Evolutionary conservation across 2,329 filamentous ascomycete species (phyloP).

Genomic region (Lomentospora prolificans): DNA sequence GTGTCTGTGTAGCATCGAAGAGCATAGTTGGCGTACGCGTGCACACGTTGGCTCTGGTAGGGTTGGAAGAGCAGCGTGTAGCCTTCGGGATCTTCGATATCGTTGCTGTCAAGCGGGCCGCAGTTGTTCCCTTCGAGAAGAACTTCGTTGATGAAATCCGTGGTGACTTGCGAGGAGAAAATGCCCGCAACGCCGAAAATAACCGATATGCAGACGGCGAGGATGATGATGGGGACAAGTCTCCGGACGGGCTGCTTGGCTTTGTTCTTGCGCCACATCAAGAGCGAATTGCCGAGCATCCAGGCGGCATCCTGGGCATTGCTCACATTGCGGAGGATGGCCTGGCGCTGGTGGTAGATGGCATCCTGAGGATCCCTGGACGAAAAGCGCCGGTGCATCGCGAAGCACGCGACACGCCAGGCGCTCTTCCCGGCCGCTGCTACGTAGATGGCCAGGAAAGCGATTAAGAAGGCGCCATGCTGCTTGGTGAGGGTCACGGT

Average conservation of each 20-base stretch:
- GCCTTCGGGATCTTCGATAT: background rate
- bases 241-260: background rate
- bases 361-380: constrained; percentile 13
- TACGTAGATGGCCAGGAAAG: constrained; percentile 24
- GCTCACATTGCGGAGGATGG: constrained; percentile 14
- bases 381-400: constrained; percentile 14
- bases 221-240: constrained; percentile 5
- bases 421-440: constrained; percentile 13
- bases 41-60: constrained; percentile 3
- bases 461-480: constrained; percentile 22
- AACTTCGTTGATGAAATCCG: constrained; percentile 7
- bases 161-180: constrained; percentile 8
- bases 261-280: constrained; percentile 11
- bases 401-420: constrained; percentile 16
- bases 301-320: constrained; percentile 8
- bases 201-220: background rate
- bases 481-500: constrained; percentile 21
- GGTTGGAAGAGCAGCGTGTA: background rate
- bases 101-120: constrained; percentile 4
- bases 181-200: constrained; percentile 9
- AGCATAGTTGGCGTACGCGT: constrained; percentile 11
- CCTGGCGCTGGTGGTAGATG: constrained; percentile 18
- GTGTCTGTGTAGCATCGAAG: constrained; percentile 14
- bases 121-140: constrained; percentile 7
- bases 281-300: constrained; percentile 9